Base-by-base conservation (phyloP, 2,329 filamentous ascomycete species). In the Talaromyces albobiverticillius region DNA sequence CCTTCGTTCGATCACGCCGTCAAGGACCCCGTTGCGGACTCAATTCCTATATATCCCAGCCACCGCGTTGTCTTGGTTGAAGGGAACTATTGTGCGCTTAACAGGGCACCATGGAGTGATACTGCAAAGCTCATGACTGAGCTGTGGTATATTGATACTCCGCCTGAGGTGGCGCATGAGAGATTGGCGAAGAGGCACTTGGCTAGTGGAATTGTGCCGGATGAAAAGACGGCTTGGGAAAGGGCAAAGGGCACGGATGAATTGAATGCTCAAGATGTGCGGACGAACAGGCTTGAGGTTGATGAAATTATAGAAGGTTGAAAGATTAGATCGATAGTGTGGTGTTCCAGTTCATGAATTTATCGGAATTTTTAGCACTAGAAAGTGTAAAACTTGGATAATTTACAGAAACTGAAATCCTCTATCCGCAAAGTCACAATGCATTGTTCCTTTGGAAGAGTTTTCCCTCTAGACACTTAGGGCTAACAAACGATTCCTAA, bases 171-270 rank as follows among this genome's bases (percentile, higher is more conserved):
- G 16, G 92, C 93, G 51, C 81, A 86, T 60, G 69, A 76, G 62
- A 79, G 94, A 48, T 73, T 99, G 59, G 81, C 91, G 2, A 76
- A 76, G 61, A 78, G 94, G 41, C 94, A 99, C 75, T 78, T 97
- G 1, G 78, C 80, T 59, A 88, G 91, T 0, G 93, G 93, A 0
- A 90, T 97, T 65, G 89, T 83, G 7, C 71, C 71, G 43, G 79
- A 87, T 57, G 80, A 87, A 57, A 84, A 82, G 31, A 87, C 88
- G 50, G 93, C 88, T 0, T 80, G 85, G 52, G 82, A 76, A 62
- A 80, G 94, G 59, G 92, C 86, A 0, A 79, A 84, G 60, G 88
- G 92, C 72, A 97, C 94, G 71, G 94, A 97, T 75, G 71, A 96
- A 55, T 81, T 90, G 1, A 97, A 99, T 73, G 93, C 90, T 2